phyloP scores from a whole-genome alignment of 306 rosid species.

The Benincasa hispida region DNA sequence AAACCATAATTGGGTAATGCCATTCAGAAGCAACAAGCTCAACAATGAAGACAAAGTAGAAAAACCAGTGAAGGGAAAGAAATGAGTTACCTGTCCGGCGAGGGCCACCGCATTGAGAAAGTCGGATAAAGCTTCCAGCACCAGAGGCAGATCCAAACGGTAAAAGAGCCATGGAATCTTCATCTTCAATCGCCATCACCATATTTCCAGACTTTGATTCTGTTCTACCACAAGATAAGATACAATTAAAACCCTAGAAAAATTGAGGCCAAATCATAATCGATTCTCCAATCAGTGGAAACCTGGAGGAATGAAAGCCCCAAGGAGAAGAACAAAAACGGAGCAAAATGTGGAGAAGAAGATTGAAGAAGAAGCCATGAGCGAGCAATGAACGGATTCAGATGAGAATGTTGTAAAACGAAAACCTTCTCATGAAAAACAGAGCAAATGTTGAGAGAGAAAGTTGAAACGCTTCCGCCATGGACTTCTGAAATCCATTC shows the following conservation, averaged over 20 bases:
- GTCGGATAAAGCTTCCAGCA: not conserved
- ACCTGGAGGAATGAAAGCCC: not conserved
- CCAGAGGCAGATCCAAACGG: not conserved
- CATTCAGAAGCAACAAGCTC: too few relatives aligned
- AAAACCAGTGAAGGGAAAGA: not conserved
- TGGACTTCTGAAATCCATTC: not conserved
- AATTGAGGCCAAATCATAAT: not conserved
- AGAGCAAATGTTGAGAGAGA: not conserved
- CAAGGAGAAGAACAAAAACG: not conserved
- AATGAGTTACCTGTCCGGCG: not conserved
- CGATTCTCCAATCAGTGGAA: not conserved
- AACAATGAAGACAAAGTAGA: not conserved
- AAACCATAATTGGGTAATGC: too few relatives aligned
- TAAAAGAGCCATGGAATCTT: not conserved
- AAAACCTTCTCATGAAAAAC: not conserved
- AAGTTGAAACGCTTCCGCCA: not conserved
- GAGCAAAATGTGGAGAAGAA: not conserved
- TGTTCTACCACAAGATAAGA: not conserved
- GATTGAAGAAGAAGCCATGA: conserved; percentile 6
- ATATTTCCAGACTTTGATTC: not conserved
- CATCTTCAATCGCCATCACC: not conserved
- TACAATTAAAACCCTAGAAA: not conserved
- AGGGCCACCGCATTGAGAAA: not conserved
- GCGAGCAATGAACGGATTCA: too few relatives aligned
- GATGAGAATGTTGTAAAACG: not conserved